Evolutionary conservation across 1,139 yeast species (phyloP).

Genomic region (Pichia inconspicua): DNA sequence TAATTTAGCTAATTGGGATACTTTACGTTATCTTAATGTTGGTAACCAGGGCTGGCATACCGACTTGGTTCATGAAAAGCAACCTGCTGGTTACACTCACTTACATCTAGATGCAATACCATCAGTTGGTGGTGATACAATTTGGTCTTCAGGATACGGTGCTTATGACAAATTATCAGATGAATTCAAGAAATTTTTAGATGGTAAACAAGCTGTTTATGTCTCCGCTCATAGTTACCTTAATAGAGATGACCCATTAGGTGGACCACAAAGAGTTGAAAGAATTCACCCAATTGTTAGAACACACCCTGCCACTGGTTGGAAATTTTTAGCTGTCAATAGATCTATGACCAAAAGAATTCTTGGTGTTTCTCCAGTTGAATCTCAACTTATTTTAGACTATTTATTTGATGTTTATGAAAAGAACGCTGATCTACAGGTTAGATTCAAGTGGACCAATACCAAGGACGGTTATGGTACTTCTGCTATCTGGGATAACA

Average conservation of each 20-base stretch:
- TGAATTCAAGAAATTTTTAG: constrained; percentile 40
- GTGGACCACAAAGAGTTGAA: constrained; percentile 37
- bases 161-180: constrained; percentile 42
- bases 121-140: constrained; percentile 42
- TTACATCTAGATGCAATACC: constrained; percentile 42
- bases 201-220: constrained; percentile 42
- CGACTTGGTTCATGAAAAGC: constrained; percentile 40
- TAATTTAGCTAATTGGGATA: constrained; percentile 21
- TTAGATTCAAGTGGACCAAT: constrained; percentile 45
- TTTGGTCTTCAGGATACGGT: constrained; percentile 44
- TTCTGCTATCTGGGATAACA: constrained; percentile 53
- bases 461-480: constrained; percentile 43
- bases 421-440: constrained; percentile 43
- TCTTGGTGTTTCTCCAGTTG: constrained; percentile 39
- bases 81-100: constrained; percentile 44
- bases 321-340: constrained; percentile 43
- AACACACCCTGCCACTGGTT: constrained; percentile 50
- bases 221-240: constrained; percentile 37
- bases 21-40: constrained; percentile 14
- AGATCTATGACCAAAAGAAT: constrained; percentile 36
- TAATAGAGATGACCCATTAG: constrained; percentile 36
- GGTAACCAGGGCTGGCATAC: constrained; percentile 35
- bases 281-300: constrained; percentile 42
- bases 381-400: constrained; percentile 33
- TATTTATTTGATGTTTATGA: constrained; percentile 36